A percentile compares a stretch with the other conserved stretches of the same genome.
Evolutionary conservation across 2,329 filamentous ascomycete species (phyloP).

Genomic region (Helotiales sp.): DNA sequence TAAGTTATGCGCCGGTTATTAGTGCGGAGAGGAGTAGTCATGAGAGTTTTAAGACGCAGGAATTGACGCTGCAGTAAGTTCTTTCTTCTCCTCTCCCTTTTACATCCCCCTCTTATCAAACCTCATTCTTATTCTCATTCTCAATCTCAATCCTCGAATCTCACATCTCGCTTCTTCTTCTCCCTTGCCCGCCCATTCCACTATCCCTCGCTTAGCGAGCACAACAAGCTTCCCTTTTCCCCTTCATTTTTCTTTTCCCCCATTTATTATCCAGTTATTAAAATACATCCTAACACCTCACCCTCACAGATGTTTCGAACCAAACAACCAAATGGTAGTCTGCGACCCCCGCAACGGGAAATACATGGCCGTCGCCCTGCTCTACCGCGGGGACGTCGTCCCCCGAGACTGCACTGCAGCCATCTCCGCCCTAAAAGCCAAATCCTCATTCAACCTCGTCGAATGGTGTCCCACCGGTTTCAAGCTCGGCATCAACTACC

Average conservation of each 20-base stretch:
- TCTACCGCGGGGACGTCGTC: slow-evolving; percentile 70
- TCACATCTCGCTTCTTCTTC: slow-evolving; percentile 13
- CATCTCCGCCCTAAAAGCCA: slow-evolving; percentile 66
- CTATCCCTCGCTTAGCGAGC: background rate
- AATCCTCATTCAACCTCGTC: slow-evolving; percentile 67
- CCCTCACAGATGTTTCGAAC: slow-evolving; percentile 63
- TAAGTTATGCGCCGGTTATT: slow-evolving; percentile 68
- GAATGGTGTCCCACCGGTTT: slow-evolving; percentile 74
- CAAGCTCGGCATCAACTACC: slow-evolving; percentile 72
- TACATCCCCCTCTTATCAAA: too few species aligned
- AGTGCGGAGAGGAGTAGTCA: slow-evolving; percentile 64
- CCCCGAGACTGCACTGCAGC: slow-evolving; percentile 65
- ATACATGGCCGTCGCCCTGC: slow-evolving; percentile 70
- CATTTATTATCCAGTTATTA: too few species aligned
- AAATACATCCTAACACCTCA: too few species aligned
- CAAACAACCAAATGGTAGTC: slow-evolving; percentile 73
- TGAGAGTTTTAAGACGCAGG: slow-evolving; percentile 69
- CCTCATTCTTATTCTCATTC: background rate
- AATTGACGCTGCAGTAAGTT: slow-evolving; percentile 66
- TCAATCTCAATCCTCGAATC: background rate
- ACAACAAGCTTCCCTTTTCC: too few species aligned
- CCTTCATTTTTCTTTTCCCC: too few species aligned
- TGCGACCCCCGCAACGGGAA: slow-evolving; percentile 70
- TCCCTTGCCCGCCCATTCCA: too few species aligned
- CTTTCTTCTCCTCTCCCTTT: slow-evolving; percentile 10